Evolutionary conservation across 257 asterid species (phyloP).

Genomic region (Verbascum thapsus): DNA sequence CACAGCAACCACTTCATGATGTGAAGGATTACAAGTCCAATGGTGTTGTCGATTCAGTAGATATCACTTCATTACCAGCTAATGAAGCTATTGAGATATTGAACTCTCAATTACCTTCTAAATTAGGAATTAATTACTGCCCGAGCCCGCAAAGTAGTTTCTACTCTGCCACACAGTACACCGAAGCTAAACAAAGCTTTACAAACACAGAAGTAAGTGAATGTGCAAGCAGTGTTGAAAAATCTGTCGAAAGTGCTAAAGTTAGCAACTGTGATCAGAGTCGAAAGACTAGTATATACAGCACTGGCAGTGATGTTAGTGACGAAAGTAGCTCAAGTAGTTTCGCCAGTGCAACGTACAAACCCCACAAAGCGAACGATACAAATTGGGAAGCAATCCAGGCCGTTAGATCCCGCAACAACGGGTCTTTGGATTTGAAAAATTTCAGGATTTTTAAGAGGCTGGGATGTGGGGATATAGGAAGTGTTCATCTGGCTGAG

Average conservation of each 20-base stretch:
- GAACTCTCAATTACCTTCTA: constrained; percentile 29
- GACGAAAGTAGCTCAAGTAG: constrained; percentile 69
- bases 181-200: constrained; percentile 63
- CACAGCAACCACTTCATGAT: constrained; percentile 34
- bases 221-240: constrained; percentile 45
- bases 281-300: constrained; percentile 51
- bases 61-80: constrained; percentile 31
- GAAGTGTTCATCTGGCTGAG: constrained; percentile 61
- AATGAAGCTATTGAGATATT: constrained; percentile 29
- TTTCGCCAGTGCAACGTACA: constrained; percentile 49
- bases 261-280: constrained; percentile 53
- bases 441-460: constrained; percentile 61
- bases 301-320: constrained; percentile 56
- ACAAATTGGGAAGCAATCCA: constrained; percentile 60
- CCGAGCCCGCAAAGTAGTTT: constrained; percentile 63
- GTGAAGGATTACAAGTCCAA: constrained; percentile 35
- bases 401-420: constrained; percentile 45
- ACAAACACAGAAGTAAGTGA: constrained; percentile 57
- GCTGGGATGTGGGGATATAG: constrained; percentile 66
- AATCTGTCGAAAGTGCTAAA: constrained; percentile 48
- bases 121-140: constrained; percentile 36
- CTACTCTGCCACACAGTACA: constrained; percentile 50
- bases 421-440: constrained; percentile 49
- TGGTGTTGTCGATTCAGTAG: constrained; percentile 38
- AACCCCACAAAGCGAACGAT: constrained; percentile 63